Evolutionary conservation across 1,139 yeast species (phyloP), one percentile per base, ranked within the genome.

Genomic region (Kazachstania sp.): DNA sequence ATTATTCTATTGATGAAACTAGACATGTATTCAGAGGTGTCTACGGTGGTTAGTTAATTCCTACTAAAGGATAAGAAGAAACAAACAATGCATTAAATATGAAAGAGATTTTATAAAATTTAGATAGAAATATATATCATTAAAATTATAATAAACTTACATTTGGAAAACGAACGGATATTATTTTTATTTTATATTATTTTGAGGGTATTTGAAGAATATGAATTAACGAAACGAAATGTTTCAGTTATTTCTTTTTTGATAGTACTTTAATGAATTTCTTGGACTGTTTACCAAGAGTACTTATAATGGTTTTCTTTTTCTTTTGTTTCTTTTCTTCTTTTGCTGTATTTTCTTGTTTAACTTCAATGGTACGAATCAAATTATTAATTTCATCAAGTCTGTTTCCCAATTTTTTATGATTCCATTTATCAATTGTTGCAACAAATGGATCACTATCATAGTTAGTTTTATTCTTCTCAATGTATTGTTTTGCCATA

Each of bases 1-100:
- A 70, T 1, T 71, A 73, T 58, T 59, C 67, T 36, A 56, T 72
- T 5, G 56, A 57, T 1, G 71, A 71, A 49, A 77, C 76, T 19
- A 75, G 69, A 51, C 58, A 62, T n/a, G 71, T 72, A 3, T 81
- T 81, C 54, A 63, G 65, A 16, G 78, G 75, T 57, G 73, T 70
- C 12, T 68, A 68, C 50, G 75, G 75, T 50, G 75, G 75, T 43
- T 51, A 39, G 29, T 4, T 7, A 2, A 23, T 23, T 9, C 28
- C n/a, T n/a, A n/a, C n/a, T n/a, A n/a, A n/a, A n/a, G n/a, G n/a
- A 4, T 6, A 23, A 4, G 8, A 4, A 4, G 28, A 23, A 23
- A 9, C 6, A 23, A 23, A 23, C 28, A 23, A 23, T 23, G 28
- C 28, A 23, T 23, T 23, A 23, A 9, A 3, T 23, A 23, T 23